phyloP scores from a whole-genome alignment of 805 yeast genomes.

The Komagataella populi region DNA sequence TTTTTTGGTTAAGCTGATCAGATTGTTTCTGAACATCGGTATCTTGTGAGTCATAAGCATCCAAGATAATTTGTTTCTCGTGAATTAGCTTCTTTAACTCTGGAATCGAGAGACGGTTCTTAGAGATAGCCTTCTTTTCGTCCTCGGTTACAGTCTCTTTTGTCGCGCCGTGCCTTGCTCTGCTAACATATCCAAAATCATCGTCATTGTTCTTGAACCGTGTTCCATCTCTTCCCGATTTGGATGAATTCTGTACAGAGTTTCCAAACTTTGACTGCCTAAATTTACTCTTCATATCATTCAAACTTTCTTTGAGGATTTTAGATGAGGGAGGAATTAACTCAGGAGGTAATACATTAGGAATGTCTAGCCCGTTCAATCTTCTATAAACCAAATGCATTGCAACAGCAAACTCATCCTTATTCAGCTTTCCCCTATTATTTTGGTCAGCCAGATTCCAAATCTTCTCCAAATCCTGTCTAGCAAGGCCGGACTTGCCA shows the following conservation, averaged over 20 bases:
- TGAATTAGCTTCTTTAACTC: conserved; percentile 51
- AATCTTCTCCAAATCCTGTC: conserved; percentile 76
- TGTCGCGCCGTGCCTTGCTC: conserved; percentile 47
- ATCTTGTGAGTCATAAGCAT: conserved; percentile 60
- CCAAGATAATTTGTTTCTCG: conserved; percentile 59
- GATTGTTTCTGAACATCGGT: conserved; percentile 20
- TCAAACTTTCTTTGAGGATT: conserved; percentile 56
- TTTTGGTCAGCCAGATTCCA: conserved; percentile 84
- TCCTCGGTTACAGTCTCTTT: conserved; percentile 9
- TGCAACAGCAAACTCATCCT: conserved; percentile 89
- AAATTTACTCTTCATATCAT: conserved; percentile 55
- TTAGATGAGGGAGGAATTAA: conserved; percentile 78
- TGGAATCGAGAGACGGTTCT: conserved; percentile 29
- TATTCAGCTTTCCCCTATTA: conserved; percentile 71
- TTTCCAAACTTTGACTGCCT: conserved; percentile 21
- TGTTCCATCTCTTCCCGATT: conserved; percentile 30
- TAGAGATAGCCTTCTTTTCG: conserved; percentile 6
- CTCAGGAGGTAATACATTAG: conserved; percentile 74
- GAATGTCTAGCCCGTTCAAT: conserved; percentile 79
- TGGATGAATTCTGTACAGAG: conserved; percentile 16
- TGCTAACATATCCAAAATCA: conserved; percentile 43
- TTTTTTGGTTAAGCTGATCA: conserved; percentile 18
- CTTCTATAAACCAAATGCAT: conserved; percentile 93
- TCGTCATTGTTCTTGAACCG: conserved; percentile 68
- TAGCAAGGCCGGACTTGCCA: conserved; percentile 78